Percentiles rank a stretch among this genome's conserved stretches.
Conservation (phyloP, 2,329 filamentous ascomycete genomes). For the Lasiodiplodia citricola region DNA sequence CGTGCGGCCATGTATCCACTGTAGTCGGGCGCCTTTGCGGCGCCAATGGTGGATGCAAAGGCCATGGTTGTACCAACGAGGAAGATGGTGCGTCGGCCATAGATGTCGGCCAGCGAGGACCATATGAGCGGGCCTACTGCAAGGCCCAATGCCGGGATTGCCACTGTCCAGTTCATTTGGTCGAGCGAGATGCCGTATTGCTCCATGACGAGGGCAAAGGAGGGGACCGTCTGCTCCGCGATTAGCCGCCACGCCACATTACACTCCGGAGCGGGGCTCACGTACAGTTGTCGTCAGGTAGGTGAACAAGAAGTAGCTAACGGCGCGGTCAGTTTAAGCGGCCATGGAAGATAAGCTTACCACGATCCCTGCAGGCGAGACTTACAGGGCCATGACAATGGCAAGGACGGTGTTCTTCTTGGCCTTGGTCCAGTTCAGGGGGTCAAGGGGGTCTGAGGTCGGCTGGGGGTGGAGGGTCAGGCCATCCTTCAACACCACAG, state of each 20-base stretch:
- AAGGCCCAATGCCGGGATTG: constrained; percentile 47
- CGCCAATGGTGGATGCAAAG: constrained; percentile 49
- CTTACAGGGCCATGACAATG: constrained; percentile 61
- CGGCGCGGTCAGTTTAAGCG: background rate
- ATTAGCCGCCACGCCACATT: background rate
- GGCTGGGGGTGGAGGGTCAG: constrained; percentile 45
- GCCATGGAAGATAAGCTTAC: background rate
- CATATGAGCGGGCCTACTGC: constrained; percentile 38
- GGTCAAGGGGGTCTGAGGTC: constrained; percentile 40
- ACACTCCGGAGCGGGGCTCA: background rate
- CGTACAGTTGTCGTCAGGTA: constrained; percentile 61
- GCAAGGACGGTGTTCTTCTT: constrained; percentile 53
- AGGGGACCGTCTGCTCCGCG: constrained; percentile 49
- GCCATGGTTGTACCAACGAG: constrained; percentile 52
- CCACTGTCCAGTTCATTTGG: constrained; percentile 62
- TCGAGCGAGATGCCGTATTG: constrained; percentile 48
- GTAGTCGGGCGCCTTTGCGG: constrained; percentile 50
- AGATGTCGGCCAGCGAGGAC: constrained; percentile 41
- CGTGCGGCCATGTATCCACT: constrained; percentile 62
- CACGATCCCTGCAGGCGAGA: background rate
- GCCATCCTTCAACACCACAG: constrained; percentile 33
- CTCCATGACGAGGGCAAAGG: constrained; percentile 56
- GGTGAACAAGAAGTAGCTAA: constrained; percentile 63
- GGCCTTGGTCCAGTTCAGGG: constrained; percentile 43
- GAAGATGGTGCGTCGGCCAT: constrained; percentile 52